phyloP scores from a whole-genome alignment of 176 grass and related monocot species.

The Eleusine indica region DNA sequence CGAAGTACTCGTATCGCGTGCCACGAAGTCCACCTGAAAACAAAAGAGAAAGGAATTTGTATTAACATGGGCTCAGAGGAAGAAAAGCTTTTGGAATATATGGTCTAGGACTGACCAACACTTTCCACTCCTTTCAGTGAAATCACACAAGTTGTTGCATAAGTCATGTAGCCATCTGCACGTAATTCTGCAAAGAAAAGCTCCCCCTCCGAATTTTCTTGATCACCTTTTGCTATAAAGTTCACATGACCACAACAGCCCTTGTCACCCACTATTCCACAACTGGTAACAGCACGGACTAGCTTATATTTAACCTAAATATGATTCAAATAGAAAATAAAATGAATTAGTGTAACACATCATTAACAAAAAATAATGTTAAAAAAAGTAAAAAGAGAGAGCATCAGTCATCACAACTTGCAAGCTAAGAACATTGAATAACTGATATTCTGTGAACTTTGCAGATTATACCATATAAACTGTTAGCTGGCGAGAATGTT shows the following conservation, averaged over 20 bases:
- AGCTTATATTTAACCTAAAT: constrained; percentile 7
- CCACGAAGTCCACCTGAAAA: not conserved
- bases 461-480: not conserved
- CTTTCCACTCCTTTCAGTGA: not conserved
- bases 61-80: not conserved
- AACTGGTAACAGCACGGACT: not conserved
- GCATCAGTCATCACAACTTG: no score
- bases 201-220: not conserved
- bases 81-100: not conserved
- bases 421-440: no score
- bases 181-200: constrained; percentile 16
- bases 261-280: not conserved
- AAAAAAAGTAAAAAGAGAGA: not conserved
- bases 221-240: not conserved
- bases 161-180: not conserved
- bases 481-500: no score
- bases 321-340: not conserved
- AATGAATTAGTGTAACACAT: not conserved
- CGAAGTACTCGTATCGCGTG: not conserved
- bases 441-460: no score
- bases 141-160: not conserved
- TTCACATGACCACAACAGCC: not conserved
- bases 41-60: not conserved
- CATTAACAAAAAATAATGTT: not conserved
- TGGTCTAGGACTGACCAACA: not conserved